phyloP scores from a whole-genome alignment of 2,329 filamentous ascomycete species.

The Xylariaceae sp. region DNA sequence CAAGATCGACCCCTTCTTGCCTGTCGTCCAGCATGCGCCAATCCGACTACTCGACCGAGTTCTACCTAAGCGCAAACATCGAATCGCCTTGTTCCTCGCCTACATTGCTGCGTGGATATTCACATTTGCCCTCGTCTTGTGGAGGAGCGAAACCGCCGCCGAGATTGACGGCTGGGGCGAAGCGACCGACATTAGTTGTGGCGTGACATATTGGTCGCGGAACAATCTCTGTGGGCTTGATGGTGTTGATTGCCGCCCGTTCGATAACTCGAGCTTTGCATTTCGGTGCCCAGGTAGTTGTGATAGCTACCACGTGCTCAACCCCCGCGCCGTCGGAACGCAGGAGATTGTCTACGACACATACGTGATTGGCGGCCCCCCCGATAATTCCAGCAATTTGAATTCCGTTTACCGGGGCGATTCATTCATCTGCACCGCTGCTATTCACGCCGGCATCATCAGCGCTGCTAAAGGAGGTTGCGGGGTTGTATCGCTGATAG shows the following conservation, averaged over 20 bases:
- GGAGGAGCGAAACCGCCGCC: conserved; percentile 54
- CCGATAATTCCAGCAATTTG: conserved; percentile 36
- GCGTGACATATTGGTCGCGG: conserved; percentile 64
- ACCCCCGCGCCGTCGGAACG: conserved; percentile 71
- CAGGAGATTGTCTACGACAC: conserved; percentile 61
- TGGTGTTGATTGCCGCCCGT: conserved; percentile 71
- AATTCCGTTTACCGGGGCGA: conserved; percentile 75
- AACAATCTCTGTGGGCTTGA: conserved; percentile 72
- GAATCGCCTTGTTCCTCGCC: conserved; percentile 53
- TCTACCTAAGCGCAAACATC: conserved; percentile 56
- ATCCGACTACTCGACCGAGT: conserved; percentile 59
- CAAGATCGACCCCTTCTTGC: conserved; percentile 59
- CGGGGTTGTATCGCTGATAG: conserved; percentile 72
- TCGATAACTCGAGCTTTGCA: conserved; percentile 63
- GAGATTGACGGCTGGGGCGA: conserved; percentile 65
- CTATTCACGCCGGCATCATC: conserved; percentile 79
- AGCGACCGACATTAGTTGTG: conserved; percentile 63
- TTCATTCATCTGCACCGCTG: conserved; percentile 81
- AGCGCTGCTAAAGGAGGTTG: conserved; percentile 71
- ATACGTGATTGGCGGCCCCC: conserved; percentile 65
- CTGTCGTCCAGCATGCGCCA: conserved; percentile 63
- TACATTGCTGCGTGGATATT: conserved; percentile 67
- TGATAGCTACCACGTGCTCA: conserved; percentile 59
- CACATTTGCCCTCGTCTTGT: conserved; percentile 65
- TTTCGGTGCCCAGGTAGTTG: conserved; percentile 76